Percentiles rank a stretch among this genome's conserved stretches.
These are phyloP conservation scores for Barnettozyma botsteinii DNA, from an alignment of 805 yeast species.

Conservation along the genomic window DNA sequence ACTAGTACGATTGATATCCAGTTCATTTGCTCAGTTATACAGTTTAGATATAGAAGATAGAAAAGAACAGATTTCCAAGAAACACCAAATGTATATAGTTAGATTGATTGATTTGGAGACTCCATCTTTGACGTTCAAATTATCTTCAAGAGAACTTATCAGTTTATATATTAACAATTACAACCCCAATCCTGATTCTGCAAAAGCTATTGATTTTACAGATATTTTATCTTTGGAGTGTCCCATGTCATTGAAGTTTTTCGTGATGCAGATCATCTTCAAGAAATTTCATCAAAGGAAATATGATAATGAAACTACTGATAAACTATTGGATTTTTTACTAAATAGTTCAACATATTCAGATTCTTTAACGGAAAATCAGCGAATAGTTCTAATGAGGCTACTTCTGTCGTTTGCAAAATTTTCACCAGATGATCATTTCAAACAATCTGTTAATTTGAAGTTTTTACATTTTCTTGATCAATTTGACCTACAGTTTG, in stretches of 20 bases:
- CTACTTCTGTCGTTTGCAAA: conserved; percentile 18
- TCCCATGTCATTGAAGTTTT: conserved; percentile 13
- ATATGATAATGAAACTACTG: conserved; percentile 4
- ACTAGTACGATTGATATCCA: conserved; percentile 18
- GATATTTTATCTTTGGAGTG: not conserved
- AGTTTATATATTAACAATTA: conserved; percentile 8
- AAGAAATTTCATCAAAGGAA: conserved; percentile 18
- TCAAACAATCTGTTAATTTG: conserved; percentile 18
- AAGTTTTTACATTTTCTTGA: conserved; percentile 18
- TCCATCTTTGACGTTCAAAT: conserved; percentile 1
- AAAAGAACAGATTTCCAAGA: conserved; percentile 10
- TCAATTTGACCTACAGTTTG: conserved; percentile 14
- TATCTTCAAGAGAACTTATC: conserved; percentile 4
- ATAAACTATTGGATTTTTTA: conserved; percentile 11
- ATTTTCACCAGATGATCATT: conserved; percentile 14
- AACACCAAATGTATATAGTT: conserved; percentile 19
- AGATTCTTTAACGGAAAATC: conserved; percentile 7
- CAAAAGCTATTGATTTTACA: not conserved
- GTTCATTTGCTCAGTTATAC: conserved; percentile 21
- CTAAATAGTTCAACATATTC: not conserved
- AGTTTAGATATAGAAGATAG: conserved; percentile 8
- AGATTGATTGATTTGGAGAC: conserved; percentile 22
- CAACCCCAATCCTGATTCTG: not conserved
- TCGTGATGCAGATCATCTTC: conserved; percentile 19
- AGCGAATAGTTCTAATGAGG: conserved; percentile 13